These are phyloP conservation scores for Clausena lansium DNA, from an alignment of 345 rosid species.

Conservation along the genomic window DNA sequence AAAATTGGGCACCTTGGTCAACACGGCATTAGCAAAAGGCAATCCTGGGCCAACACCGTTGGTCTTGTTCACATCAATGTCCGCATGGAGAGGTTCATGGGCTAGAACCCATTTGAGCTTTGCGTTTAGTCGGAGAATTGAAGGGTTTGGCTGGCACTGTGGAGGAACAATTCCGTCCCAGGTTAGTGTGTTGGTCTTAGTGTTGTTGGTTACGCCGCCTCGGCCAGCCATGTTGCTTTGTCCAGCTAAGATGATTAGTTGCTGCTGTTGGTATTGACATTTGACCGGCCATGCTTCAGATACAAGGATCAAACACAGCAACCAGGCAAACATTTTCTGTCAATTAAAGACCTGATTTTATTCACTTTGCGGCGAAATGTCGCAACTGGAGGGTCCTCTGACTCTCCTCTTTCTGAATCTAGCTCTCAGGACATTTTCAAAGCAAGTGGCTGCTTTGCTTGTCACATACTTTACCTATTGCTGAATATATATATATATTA, in stretches of 20 bases:
- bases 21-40: constrained; percentile 61
- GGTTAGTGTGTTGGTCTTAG: constrained; percentile 20
- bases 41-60: constrained; percentile 85
- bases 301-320: constrained; percentile 19
- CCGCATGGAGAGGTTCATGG: constrained; percentile 71
- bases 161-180: constrained; percentile 81
- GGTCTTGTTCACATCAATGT: constrained; percentile 58
- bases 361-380: constrained; percentile 5
- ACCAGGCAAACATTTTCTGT: constrained; percentile 23
- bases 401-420: constrained; percentile 3
- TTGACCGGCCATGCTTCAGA: constrained; percentile 12
- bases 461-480: neutral
- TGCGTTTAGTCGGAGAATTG: constrained; percentile 45
- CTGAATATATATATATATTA: neutral
- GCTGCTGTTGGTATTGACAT: constrained; percentile 26
- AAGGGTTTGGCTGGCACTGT: constrained; percentile 53
- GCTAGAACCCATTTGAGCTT: constrained; percentile 65
- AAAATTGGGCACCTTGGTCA: constrained; percentile 19
- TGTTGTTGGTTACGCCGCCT: constrained; percentile 63
- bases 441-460: constrained; percentile 29
- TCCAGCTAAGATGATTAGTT: constrained; percentile 65
- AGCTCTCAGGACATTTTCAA: constrained; percentile 1
- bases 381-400: constrained; percentile 8
- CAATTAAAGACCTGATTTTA: neutral
- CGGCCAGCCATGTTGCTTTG: constrained; percentile 98